Evolutionary conservation across 768 basidiomycete genomes (phyloP).

Genomic region (Lepiota brunneoincarnata): DNA sequence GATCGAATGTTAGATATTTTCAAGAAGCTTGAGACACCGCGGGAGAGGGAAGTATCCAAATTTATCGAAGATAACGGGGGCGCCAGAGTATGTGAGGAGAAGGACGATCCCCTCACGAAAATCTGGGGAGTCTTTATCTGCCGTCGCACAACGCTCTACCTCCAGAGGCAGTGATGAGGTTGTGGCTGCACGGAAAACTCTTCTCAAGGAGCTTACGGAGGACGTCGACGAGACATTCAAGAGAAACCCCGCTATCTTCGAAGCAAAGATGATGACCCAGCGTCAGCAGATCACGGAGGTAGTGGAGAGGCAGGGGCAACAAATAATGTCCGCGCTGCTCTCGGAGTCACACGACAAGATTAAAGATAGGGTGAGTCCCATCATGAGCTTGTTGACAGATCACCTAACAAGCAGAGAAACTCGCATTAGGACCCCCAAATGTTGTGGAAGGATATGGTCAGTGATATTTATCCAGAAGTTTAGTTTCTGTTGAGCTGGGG

Average conservation of each 20-base stretch:
- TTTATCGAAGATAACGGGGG: slow-evolving; percentile 34
- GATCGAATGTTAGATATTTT: slow-evolving; percentile 27
- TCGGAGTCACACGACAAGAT: slow-evolving; percentile 46
- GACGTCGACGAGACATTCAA: slow-evolving; percentile 35
- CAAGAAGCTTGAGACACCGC: slow-evolving; percentile 28
- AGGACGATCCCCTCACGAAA: slow-evolving; percentile 26
- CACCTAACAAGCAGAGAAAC: neutral
- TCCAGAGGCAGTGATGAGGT: slow-evolving; percentile 1
- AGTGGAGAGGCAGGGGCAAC: slow-evolving; percentile 29
- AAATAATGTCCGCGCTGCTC: slow-evolving; percentile 35
- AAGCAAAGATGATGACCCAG: slow-evolving; percentile 45
- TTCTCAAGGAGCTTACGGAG: slow-evolving; percentile 33
- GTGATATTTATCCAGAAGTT: slow-evolving; percentile 3
- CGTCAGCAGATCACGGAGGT: slow-evolving; percentile 33
- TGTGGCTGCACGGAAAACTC: slow-evolving; percentile 19
- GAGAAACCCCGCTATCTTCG: slow-evolving; percentile 40
- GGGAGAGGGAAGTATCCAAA: slow-evolving; percentile 28
- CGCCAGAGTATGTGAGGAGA: slow-evolving; percentile 24
- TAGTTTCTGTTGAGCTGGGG: too few species aligned
- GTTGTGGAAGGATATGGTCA: slow-evolving; percentile 55
- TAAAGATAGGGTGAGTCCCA: slow-evolving; percentile 31
- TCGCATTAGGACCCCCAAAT: slow-evolving; percentile 39
- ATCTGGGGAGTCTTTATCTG: slow-evolving; percentile 16
- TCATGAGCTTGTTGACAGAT: neutral
- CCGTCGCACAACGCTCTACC: slow-evolving; percentile 3